phyloP scores from a whole-genome alignment of 2,329 filamentous ascomycete genomes.

The Ophiostoma perfectum region DNA sequence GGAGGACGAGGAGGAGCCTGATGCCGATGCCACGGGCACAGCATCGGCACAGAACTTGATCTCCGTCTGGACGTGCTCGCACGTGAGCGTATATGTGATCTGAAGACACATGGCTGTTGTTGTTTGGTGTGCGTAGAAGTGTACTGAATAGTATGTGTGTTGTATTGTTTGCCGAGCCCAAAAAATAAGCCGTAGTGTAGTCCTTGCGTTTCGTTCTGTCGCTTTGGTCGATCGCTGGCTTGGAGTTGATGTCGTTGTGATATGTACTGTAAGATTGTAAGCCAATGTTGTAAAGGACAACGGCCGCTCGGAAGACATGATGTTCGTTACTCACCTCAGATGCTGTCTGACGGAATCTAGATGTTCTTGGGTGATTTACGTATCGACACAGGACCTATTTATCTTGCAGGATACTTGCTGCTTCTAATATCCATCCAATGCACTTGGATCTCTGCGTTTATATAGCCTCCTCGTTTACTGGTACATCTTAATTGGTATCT shows the following conservation, averaged over 20 bases:
- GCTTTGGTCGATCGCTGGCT: too few relatives aligned
- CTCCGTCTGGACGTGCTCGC: conserved; percentile 46
- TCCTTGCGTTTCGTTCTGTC: too few relatives aligned
- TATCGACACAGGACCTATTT: too few relatives aligned
- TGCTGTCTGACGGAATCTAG: too few relatives aligned
- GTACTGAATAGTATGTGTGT: background rate
- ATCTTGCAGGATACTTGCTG: too few relatives aligned
- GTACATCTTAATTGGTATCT: too few relatives aligned
- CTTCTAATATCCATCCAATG: background rate
- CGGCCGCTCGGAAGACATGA: too few relatives aligned
- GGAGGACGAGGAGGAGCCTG: conserved; percentile 2
- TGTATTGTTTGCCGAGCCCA: background rate
- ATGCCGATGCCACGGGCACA: conserved; percentile 21
- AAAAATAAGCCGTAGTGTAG: background rate
- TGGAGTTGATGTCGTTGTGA: too few relatives aligned
- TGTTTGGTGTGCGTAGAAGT: background rate
- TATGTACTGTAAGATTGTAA: too few relatives aligned
- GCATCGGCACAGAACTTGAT: conserved; percentile 44
- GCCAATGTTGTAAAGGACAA: too few relatives aligned
- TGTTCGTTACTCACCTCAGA: too few relatives aligned
- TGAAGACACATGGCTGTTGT: conserved; percentile 45
- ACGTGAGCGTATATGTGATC: conserved; percentile 46
- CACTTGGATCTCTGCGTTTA: background rate
- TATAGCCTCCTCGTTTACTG: background rate
- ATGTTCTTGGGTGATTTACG: too few relatives aligned